Base-by-base conservation (phyloP, 1,139 yeast species). In the Pichia sp. region DNA sequence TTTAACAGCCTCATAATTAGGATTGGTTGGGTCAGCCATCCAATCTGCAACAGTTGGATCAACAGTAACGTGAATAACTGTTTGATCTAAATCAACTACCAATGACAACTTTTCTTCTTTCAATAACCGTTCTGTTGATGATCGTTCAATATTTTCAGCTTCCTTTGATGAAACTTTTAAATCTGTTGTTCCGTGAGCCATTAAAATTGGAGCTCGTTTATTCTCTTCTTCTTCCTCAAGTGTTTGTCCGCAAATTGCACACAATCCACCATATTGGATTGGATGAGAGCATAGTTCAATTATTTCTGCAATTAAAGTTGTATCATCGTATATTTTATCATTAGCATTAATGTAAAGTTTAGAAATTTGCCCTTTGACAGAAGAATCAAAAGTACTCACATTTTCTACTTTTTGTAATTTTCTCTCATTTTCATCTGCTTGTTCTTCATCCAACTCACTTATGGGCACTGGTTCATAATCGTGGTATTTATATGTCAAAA, bases 41-140 rank as follows among this genome's bases (percentile, higher is more conserved):
- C 98, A 92, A 63, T 88, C 96, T 1, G 95, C 95, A 37, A 92
- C 95, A 0, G 97, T 89, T 1, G 97, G 97, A 64, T 92, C 98
- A 29, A 90, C 97, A 4, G 97, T 92, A 38, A 97, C 96, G 63
- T 92, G 99, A 38, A 92, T 92, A 7, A 92, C 95, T 0, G 98
- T 94, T 66, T 94, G 98, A 69, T 92, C 99, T 54, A 92, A 73
- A 71, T 92, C 99, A 10, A 92, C 99, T 44, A 92, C 98, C 51
- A 92, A 72, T 40, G 92, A 89, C 56, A 92, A 73, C 62, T 86
- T 88, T 53, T 75, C 71, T 50, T 81, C 86, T 32, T 73, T 66
- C 5, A 81, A 66, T 46, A 94, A 73, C 51, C 86, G 72, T 50
- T 74, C 71, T 4, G 87, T 79, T 45, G 92, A 76, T 40, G 70